Conservation (phyloP, 2,329 filamentous ascomycete genomes). For the Trichoderma sp. region DNA sequence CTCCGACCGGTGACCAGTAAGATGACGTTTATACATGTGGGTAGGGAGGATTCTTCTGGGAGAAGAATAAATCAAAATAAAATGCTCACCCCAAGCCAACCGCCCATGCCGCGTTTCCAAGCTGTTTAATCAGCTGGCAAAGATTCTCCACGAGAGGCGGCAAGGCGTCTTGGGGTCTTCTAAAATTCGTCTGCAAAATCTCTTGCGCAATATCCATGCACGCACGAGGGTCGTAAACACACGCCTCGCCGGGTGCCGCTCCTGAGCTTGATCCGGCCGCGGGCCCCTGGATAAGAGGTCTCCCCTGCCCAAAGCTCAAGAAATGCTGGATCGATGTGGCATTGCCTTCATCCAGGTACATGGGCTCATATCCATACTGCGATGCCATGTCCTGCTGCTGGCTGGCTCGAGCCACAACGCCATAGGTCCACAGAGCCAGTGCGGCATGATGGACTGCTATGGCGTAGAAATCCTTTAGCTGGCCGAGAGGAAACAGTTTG, state of each 20-base stretch:
- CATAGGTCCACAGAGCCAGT: constrained; percentile 69
- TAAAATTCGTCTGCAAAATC: constrained; percentile 57
- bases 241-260: constrained; percentile 38
- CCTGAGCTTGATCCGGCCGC: constrained; percentile 26
- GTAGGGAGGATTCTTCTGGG: not conserved
- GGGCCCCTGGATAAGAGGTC: constrained; percentile 50
- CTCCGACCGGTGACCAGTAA: not conserved
- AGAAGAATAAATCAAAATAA: not conserved
- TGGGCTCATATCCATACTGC: constrained; percentile 41
- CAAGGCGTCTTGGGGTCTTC: constrained; percentile 43
- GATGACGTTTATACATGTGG: not conserved
- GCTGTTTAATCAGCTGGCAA: constrained; percentile 62
- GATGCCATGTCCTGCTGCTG: constrained; percentile 36
- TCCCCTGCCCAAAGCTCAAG: constrained; percentile 56
- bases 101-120: constrained; percentile 54
- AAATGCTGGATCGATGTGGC: constrained; percentile 57
- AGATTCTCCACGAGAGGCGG: constrained; percentile 70
- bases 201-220: constrained; percentile 62
- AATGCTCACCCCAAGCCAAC: constrained; percentile 36
- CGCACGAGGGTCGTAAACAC: constrained; percentile 57
- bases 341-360: constrained; percentile 58
- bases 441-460: constrained; percentile 69
- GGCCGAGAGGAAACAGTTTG: constrained; percentile 52
- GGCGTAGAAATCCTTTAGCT: constrained; percentile 66
- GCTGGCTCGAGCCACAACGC: constrained; percentile 55